These are phyloP conservation scores for Acanthamoeba healyi DNA, from an alignment of 208 protist species.

Conservation along the genomic window DNA sequence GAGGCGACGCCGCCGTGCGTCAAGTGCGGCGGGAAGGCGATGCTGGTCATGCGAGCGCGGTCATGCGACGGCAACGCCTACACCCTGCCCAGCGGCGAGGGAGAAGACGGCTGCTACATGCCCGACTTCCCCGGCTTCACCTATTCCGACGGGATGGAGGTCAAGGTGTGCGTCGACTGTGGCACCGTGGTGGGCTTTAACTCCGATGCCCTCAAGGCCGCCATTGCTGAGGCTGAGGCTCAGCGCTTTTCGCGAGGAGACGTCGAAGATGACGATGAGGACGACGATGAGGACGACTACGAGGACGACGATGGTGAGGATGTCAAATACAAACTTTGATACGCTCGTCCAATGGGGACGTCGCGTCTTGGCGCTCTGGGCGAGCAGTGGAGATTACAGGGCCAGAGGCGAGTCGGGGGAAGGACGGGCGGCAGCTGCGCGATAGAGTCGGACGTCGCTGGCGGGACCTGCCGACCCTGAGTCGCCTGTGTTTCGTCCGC, in stretches of 20 bases:
- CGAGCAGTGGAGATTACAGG: no score
- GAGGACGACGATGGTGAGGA: no score
- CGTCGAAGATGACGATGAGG: not conserved
- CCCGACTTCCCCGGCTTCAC: not conserved
- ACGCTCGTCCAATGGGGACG: no score
- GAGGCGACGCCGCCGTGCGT: not conserved
- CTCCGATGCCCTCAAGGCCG: not conserved
- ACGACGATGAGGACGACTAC: not conserved
- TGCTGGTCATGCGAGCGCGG: not conserved
- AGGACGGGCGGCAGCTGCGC: no score
- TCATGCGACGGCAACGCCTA: not conserved
- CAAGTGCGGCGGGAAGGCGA: not conserved
- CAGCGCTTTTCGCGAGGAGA: not conserved
- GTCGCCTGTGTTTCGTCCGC: no score
- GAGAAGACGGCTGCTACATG: not conserved
- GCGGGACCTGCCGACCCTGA: no score
- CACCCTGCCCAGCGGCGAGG: not conserved
- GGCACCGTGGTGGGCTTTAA: not conserved
- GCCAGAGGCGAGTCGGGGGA: no score
- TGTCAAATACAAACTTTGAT: no score
- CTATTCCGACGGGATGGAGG: not conserved
- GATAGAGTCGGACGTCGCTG: no score
- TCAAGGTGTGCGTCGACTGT: conserved; percentile 23
- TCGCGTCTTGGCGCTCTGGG: no score
- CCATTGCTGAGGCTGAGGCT: not conserved